Conservation (phyloP, 1,284 basidiomycete genomes). For the Neotropicomus parvogracilis region DNA sequence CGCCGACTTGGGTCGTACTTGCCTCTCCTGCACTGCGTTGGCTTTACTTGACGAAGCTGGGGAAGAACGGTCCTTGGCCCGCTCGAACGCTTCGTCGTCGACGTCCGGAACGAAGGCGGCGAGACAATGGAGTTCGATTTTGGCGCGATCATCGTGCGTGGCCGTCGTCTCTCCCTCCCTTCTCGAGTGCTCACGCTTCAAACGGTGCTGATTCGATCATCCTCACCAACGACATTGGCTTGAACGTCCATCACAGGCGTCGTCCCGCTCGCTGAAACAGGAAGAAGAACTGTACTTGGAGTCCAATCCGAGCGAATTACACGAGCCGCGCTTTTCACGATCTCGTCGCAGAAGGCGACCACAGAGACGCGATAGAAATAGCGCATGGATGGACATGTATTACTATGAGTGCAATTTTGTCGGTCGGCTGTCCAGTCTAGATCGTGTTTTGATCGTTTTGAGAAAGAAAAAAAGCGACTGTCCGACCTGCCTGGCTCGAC, state of each 20-base stretch:
- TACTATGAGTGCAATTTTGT: background rate
- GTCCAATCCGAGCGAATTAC: slow-evolving; percentile 15
- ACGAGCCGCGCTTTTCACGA: slow-evolving; percentile 26
- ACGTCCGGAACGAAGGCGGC: slow-evolving; percentile 26
- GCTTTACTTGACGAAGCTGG: too few relatives aligned
- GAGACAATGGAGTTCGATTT: slow-evolving; percentile 26
- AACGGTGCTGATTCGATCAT: slow-evolving; percentile 4
- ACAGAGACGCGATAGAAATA: slow-evolving; percentile 8
- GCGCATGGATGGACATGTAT: background rate
- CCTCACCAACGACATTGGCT: background rate
- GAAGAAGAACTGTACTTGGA: slow-evolving; percentile 25
- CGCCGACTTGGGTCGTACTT: too few relatives aligned
- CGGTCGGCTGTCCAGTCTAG: too few relatives aligned
- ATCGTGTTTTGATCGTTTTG: too few relatives aligned
- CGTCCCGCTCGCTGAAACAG: slow-evolving; percentile 4
- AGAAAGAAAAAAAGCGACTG: background rate
- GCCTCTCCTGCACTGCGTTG: too few relatives aligned
- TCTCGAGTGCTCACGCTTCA: too few relatives aligned
- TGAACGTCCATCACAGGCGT: background rate
- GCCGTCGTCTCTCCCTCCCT: background rate
- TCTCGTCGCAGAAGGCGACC: slow-evolving; percentile 24
- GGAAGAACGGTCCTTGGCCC: slow-evolving; percentile 14
- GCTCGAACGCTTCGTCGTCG: slow-evolving; percentile 22
- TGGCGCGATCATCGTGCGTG: slow-evolving; percentile 27
- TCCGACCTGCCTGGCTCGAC: slow-evolving; percentile 57